Evolutionary conservation across 176 grass and related monocot species (phyloP), one percentile per base, ranked within the genome.

Genomic region (Oryza officinalis): DNA sequence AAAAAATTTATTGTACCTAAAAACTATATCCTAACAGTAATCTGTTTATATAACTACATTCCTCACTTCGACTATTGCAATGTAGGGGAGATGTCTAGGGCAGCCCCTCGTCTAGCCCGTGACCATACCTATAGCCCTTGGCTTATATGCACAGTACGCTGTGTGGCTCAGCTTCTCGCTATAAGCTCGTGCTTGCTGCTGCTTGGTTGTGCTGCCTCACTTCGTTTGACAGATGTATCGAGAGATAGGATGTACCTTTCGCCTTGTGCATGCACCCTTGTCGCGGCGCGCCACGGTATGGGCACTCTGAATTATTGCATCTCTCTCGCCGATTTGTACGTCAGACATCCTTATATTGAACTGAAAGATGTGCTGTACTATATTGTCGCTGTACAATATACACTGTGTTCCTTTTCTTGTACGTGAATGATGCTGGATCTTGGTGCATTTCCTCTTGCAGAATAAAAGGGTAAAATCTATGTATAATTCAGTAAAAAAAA

Each of bases 141-240:
- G 49, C 85, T 63, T 69, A 87, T 69, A 22, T 37, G 71, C 78
- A 76, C 85, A n/a, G 78, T 28, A 9, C 63, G 67, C 26, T 43
- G 71, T 69, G 63, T 41, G 63, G 63, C 47, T 75, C 63, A 76
- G 47, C 71, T 49, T 70, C 78, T 81, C 14, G 4, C 49, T 70
- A 69, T 70, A 69, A 63, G 72, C 49, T 87, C 71, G 78, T 67
- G 61, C 69, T 74, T 86, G 77, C 61, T 74, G 44, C 59, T 75
- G 69, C 22, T 73, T 67, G 77, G 60, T 67, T 81, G 41, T 26
- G 63, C 27, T 23, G 72, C 69, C 64, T 82, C 37, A 13, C 15
- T 35, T 13, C 63, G 49, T 63, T 87, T 50, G 38, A 71, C 66
- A 71, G 50, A 77, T 61, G 57, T 25, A 61, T 52, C 13, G 20